Base-by-base conservation (phyloP, 441 rosid species). In the Erodium moschatum region DNA sequence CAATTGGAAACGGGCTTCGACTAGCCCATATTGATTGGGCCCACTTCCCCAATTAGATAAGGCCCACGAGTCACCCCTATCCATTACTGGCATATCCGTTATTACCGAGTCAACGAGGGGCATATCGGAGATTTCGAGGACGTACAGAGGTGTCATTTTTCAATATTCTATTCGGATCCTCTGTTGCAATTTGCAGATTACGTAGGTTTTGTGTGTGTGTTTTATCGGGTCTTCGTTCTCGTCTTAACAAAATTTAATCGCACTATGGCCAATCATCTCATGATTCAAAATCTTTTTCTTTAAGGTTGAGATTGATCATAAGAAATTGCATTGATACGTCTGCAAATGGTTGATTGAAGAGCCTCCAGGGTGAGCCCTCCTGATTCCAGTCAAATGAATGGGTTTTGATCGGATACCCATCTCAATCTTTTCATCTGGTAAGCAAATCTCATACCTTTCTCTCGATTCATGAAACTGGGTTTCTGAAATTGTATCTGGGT, bases 381-480 rank as follows among this genome's bases (percentile, higher is more conserved):
- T 40, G 44, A 40, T 40, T 40, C 44, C 44, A 8, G 44, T 35
- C 40, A 40, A 40, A 40, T 40, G 44, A 46, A 46, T 13, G 52
- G 52, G 52, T 13, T 46, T 46, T 46, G 52, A 46, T 46, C 52
- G 52, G 15, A 46, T 40, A 40, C 44, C 44, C 44, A 9, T 40
- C 44, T 40, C 44, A 40, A 40, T 40, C n/a, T 46, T 46, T 35
- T 60, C 64, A 35, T 65, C 70, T 20, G 80, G 83, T 77, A 77
- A 77, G 85, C 71, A 67, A 73, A 67, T 52, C 46, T 73, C 29
- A 31, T 52, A 16, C 66, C 29, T 31, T 71, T 79, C 44, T 13
- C 44, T 52, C 6, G 6, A 42, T 71, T 76, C 73, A 21, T 15
- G 42, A 65, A 65, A 67, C 10, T 68, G 69, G 75, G 65, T 67